Base-by-base conservation (phyloP, 768 basidiomycete species). In the Phallus indusiatus region DNA sequence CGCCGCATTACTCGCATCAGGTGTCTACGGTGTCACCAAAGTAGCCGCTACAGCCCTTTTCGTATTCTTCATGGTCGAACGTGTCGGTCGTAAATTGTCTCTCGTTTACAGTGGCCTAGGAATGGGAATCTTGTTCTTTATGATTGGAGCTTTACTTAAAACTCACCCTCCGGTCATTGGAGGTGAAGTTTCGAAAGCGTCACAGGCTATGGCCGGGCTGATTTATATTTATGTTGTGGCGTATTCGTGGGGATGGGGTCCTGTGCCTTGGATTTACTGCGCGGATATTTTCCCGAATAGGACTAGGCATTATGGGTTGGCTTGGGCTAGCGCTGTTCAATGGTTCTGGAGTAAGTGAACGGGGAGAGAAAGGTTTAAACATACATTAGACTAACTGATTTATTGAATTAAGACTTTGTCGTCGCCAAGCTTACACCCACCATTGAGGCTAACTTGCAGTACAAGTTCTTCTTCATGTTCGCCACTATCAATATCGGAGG, bases 231-330 rank as follows among this genome's bases (percentile, higher is more conserved):
- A 88, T 65, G 88, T 91, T 47, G 85, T 84, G 68, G 91, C 91
- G 71, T 93, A 92, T 70, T 88, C 85, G 3, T 86, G 91, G 81
- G 88, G 88, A 42, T 90, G 88, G 84, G 90, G 89, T 18, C 83
- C 82, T n/a, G 69, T 77, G 12, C 86, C 79, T 16, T 61, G 60
- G 69, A 67, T 71, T 57, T 71, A 71, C 64, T 24, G 24, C 20
- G 35, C 88, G 5, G 91, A 94, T 68, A 90, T 94, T 64, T 93
- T 93, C 79, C 86, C 87, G 7, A 93, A 88, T 14, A 75, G 89
- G 47, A 90, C 90, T 16, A 76, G 90, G 59, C 86, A 90, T 65
- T 90, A 86, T 64, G 91, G 91, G 37, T 73, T 93, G 20, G 79
- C 88, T 0, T 71, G 82, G 5, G 91, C 85, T 0, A 85, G 85